phyloP scores from a whole-genome alignment of 768 basidiomycete genomes.

The Asterophora parasitica region DNA sequence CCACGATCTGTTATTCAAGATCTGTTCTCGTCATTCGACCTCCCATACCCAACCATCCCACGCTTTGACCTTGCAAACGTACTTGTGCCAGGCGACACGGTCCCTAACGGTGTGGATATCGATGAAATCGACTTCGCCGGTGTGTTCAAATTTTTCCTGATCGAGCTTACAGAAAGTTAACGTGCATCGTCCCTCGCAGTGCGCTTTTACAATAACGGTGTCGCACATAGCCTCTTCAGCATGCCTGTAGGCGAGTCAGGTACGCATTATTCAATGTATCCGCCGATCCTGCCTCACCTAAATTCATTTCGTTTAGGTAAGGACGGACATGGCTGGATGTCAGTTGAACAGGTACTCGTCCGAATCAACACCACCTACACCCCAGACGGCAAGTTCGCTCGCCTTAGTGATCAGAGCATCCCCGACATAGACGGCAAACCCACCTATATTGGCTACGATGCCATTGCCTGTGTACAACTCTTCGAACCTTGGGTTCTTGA shows the following conservation, averaged over 20 bases:
- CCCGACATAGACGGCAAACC: slow-evolving; percentile 23
- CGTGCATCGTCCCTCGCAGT: slow-evolving; percentile 17
- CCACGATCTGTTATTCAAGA: too few species aligned
- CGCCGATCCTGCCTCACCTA: too few species aligned
- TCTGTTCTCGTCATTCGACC: too few species aligned
- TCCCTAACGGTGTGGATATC: too few species aligned
- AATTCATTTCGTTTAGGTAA: slow-evolving; percentile 12
- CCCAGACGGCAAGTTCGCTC: slow-evolving; percentile 26
- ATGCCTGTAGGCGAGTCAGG: slow-evolving; percentile 22
- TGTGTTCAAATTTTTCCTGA: background rate
- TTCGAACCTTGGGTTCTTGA: slow-evolving; percentile 40
- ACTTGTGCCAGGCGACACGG: too few species aligned
- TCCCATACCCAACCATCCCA: too few species aligned
- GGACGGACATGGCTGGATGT: slow-evolving; percentile 30
- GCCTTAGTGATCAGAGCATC: slow-evolving; percentile 13
- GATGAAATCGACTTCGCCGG: background rate
- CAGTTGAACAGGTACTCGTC: slow-evolving; percentile 31
- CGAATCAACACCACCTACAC: slow-evolving; percentile 32
- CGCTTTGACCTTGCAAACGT: too few species aligned
- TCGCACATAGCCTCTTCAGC: slow-evolving; percentile 21
- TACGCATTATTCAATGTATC: slow-evolving; percentile 4
- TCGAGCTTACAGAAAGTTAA: background rate
- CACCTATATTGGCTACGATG: slow-evolving; percentile 35
- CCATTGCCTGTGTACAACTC: slow-evolving; percentile 33
- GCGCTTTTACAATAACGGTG: slow-evolving; percentile 30